A percentile compares a stretch with the other conserved stretches of the same genome.
Evolutionary conservation across 2,329 filamentous ascomycete genomes (phyloP).

Genomic region (Alternaria incomplexa): DNA sequence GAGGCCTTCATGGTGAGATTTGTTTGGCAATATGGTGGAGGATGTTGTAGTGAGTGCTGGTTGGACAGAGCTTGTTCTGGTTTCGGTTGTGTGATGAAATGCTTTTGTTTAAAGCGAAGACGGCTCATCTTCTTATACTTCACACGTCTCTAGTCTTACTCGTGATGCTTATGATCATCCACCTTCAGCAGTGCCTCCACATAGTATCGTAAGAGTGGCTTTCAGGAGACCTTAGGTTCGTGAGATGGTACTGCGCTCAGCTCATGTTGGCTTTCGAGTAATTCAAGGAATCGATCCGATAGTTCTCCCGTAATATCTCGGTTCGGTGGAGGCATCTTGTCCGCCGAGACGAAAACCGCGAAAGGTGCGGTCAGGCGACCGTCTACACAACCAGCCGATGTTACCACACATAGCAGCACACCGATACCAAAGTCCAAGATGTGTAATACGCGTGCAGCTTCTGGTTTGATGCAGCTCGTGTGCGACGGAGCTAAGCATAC

Average conservation of each 20-base stretch:
- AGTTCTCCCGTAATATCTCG: slow-evolving; percentile 1
- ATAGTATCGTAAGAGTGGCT: background rate
- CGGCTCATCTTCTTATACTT: slow-evolving; percentile 2
- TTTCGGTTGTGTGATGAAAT: slow-evolving; percentile 5
- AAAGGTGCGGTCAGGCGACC: background rate
- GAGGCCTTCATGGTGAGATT: slow-evolving; percentile 9
- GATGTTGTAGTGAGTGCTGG: background rate
- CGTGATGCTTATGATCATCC: background rate
- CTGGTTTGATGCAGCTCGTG: background rate
- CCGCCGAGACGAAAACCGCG: background rate
- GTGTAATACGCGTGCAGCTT: background rate
- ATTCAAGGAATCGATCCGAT: background rate
- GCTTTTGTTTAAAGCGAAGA: background rate
- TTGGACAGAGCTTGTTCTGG: background rate
- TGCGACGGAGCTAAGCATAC: background rate
- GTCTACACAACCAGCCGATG: background rate
- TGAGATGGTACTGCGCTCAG: background rate
- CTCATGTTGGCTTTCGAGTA: background rate
- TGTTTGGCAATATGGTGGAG: background rate
- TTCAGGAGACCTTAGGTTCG: background rate
- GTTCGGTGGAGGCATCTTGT: slow-evolving; percentile 2
- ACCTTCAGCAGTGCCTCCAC: slow-evolving; percentile 2
- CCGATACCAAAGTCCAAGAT: background rate
- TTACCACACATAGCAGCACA: background rate
- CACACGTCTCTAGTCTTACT: background rate